Evolutionary conservation across 495 filamentous ascomycete genomes (phyloP).

Genomic region (Penicillium cataractarum): DNA sequence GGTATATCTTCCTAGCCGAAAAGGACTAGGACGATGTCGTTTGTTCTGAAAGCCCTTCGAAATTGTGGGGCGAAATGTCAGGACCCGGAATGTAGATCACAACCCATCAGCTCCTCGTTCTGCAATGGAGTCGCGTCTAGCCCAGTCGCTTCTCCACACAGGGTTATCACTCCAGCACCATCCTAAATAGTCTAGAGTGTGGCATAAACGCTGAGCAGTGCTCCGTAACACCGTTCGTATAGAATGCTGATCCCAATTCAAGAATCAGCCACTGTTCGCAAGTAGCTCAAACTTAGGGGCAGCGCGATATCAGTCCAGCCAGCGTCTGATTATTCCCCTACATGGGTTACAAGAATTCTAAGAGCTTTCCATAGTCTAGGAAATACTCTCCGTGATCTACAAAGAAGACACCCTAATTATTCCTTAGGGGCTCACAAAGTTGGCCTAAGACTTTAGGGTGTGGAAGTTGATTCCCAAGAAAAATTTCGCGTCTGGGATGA

Average conservation of each 20-base stretch:
- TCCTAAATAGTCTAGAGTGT: not conserved
- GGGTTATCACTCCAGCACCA: not conserved
- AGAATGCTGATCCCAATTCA: constrained; percentile 21
- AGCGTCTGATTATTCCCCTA: not conserved
- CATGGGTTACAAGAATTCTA: too few relatives aligned
- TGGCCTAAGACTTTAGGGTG: not conserved
- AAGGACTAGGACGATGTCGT: not conserved
- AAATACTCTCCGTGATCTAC: not conserved
- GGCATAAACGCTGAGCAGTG: not conserved
- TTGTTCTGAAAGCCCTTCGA: not conserved
- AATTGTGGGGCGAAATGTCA: constrained; percentile 10
- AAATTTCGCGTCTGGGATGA: not conserved
- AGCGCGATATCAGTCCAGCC: not conserved
- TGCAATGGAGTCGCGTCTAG: constrained; percentile 16
- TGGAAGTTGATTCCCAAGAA: not conserved
- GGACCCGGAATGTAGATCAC: constrained; percentile 20
- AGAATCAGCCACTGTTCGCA: not conserved
- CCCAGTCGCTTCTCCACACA: not conserved
- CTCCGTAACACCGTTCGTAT: constrained; percentile 7
- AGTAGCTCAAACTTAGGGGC: not conserved
- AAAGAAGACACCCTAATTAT: not conserved
- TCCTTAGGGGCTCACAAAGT: not conserved
- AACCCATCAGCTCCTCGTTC: constrained; percentile 5
- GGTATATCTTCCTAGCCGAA: not conserved
- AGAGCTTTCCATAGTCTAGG: not conserved